Conservation (phyloP, 306 rosid species). For the Quercus rubra region DNA sequence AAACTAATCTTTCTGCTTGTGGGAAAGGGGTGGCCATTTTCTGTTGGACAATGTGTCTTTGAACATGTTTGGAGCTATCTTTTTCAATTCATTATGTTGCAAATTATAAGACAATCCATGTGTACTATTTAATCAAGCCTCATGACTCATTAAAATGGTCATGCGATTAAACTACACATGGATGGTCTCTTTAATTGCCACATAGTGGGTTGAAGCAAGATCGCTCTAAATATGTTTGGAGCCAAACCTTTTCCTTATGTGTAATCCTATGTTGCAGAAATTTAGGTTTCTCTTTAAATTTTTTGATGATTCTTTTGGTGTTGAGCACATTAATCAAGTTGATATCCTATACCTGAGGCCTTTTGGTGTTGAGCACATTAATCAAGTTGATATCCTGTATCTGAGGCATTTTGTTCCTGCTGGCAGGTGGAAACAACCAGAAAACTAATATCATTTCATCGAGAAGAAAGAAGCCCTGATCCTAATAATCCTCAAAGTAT, state of each 20-base stretch:
- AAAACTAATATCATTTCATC: constrained; percentile 87
- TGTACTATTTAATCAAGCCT: too few species aligned
- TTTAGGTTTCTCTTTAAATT: constrained; percentile 11
- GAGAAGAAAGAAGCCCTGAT: constrained; percentile 89
- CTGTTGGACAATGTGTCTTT: not conserved
- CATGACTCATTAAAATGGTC: too few species aligned
- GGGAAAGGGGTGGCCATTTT: not conserved
- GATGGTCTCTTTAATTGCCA: too few species aligned
- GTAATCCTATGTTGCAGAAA: constrained; percentile 15
- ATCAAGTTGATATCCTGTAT: constrained; percentile 18
- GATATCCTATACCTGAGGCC: constrained; percentile 22
- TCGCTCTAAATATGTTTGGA: too few species aligned
- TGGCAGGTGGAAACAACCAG: constrained; percentile 88
- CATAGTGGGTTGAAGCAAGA: too few species aligned
- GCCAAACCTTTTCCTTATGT: too few species aligned
- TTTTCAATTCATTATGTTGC: too few species aligned
- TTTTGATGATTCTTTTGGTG: not conserved
- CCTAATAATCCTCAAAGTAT: constrained; percentile 86
- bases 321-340: constrained; percentile 17
- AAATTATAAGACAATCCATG: too few species aligned
- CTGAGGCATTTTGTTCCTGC: constrained; percentile 23
- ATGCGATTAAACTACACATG: too few species aligned
- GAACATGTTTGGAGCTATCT: too few species aligned
- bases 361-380: constrained; percentile 13
- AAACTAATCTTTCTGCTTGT: not conserved